Base-by-base conservation (phyloP, 768 basidiomycete genomes). In the Neoboletus brunneissimus region DNA sequence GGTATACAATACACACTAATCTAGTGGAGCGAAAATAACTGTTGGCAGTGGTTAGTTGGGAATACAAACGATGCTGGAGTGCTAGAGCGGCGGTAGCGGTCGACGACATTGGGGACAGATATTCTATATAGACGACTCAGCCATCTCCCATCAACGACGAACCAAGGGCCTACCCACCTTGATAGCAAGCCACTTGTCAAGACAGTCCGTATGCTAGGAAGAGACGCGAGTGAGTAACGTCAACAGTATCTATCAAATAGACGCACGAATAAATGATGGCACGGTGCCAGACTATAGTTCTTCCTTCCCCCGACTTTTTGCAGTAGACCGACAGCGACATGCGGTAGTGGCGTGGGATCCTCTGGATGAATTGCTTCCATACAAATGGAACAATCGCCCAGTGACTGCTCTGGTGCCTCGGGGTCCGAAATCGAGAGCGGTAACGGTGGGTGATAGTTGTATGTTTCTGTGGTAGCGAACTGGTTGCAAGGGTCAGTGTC, bases 21-120 rank as follows among this genome's bases (percentile, higher is more conserved):
- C 29, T 51, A 35, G 11, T 8, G 12, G 5, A 10, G 35, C 43
- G 18, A 22, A 25, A 44, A 15, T 18, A 44, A 41, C 31, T 7
- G 23, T 12, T 25, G 5, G 29, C 22, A 6, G 32, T 20, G 47
- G 22, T 13, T 29, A 38, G 25, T 29, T 32, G 49, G 13, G 25
- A 42, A 43, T 55, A 56, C 57, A 63, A 37, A 40, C 12, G 9
- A 47, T 37, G n/a, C 6, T 7, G 11, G 13, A 48, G 32, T 40
- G 6, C 22, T 75, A 94, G 42, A 94, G 74, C 1, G 91, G 90
- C 11, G 93, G 92, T 46, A 95, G 69, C 18, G 88, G 86, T 57
- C 92, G 76, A 58, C 92, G 87, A 72, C 93, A 94, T 57, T 93
- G 86, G n/a, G 93, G 92, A 66, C 93, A 95, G 40, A 94, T 93